Percentiles rank a stretch among this genome's conserved stretches.
Evolutionary conservation across 805 yeast species (phyloP).

Genomic region (Nematodospora valgi): DNA sequence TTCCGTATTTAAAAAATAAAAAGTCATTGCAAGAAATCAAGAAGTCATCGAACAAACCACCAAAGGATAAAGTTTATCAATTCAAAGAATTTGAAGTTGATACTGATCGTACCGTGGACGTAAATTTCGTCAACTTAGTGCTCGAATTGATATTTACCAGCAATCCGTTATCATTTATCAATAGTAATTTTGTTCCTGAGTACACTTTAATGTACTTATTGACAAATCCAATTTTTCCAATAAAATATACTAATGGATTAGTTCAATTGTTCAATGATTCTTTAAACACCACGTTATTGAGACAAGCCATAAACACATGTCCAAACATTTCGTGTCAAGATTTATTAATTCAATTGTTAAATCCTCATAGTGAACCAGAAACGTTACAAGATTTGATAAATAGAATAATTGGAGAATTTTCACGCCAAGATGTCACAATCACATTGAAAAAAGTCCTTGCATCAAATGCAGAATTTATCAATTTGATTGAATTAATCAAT

Average conservation of each 20-base stretch:
- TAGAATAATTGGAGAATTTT: conserved; percentile 64
- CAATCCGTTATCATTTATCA: conserved; percentile 18
- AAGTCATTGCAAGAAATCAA: conserved; percentile 22
- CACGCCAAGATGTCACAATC: conserved; percentile 54
- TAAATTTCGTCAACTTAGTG: conserved; percentile 47
- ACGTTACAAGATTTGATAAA: conserved; percentile 65
- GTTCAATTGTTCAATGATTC: conserved; percentile 42
- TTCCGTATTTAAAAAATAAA: conserved; percentile 26
- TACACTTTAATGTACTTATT: conserved; percentile 65
- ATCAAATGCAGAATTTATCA: conserved; percentile 13
- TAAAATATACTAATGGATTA: conserved; percentile 50
- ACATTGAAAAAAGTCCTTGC: conserved; percentile 38
- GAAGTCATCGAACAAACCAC: conserved; percentile 7
- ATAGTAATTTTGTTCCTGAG: conserved; percentile 46
- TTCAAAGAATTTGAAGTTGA: conserved; percentile 58
- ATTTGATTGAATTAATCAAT: conserved; percentile 38
- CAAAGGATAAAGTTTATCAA: conserved; percentile 14
- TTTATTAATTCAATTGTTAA: conserved; percentile 56
- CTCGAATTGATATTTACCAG: conserved; percentile 38
- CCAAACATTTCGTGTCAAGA: conserved; percentile 65
- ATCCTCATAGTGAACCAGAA: conserved; percentile 46
- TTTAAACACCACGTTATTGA: conserved; percentile 59
- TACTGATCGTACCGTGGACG: conserved; percentile 62
- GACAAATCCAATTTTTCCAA: conserved; percentile 86
- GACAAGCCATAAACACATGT: conserved; percentile 81